phyloP scores from a whole-genome alignment of 176 grass and related monocot genomes.

The Tuctoria greenei region DNA sequence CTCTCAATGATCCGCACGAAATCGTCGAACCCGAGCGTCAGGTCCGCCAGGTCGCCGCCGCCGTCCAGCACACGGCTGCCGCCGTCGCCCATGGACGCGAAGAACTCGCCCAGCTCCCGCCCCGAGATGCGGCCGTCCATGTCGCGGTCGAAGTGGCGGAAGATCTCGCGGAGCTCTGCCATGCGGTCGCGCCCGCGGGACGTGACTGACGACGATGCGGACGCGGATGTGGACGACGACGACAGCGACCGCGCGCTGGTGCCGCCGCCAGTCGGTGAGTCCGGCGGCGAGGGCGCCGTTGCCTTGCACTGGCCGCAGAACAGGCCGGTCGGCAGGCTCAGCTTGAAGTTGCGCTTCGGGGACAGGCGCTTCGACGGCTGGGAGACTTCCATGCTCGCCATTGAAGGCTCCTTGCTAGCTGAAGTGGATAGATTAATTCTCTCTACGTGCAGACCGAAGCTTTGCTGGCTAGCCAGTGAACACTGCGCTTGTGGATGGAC shows the following conservation, averaged over 20 bases:
- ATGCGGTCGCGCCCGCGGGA: slow-evolving; percentile 26
- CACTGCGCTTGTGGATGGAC: slow-evolving; percentile 2
- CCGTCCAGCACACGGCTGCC: background rate
- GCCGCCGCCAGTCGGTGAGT: slow-evolving; percentile 30
- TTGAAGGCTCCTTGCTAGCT: background rate
- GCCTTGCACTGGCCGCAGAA: slow-evolving; percentile 54
- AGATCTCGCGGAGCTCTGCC: slow-evolving; percentile 64
- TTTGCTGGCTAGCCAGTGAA: background rate
- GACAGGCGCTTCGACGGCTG: slow-evolving; percentile 48
- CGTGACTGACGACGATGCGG: slow-evolving; percentile 41
- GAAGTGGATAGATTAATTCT: too few species aligned
- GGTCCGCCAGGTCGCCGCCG: background rate
- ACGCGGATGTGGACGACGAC: slow-evolving; percentile 13
- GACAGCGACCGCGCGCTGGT: slow-evolving; percentile 26
- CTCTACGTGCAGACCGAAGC: background rate
- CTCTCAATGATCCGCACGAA: slow-evolving; percentile 76
- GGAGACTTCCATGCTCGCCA: slow-evolving; percentile 52
- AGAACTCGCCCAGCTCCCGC: slow-evolving; percentile 60
- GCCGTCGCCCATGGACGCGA: slow-evolving; percentile 59
- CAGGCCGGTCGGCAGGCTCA: slow-evolving; percentile 42
- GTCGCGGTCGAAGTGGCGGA: slow-evolving; percentile 78
- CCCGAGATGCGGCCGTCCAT: slow-evolving; percentile 74
- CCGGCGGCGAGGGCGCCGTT: slow-evolving; percentile 45
- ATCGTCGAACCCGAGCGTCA: slow-evolving; percentile 65
- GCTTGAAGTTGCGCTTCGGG: slow-evolving; percentile 62